Evolutionary conservation across 1,284 basidiomycete genomes (phyloP).

Genomic region (Cystobasidium pallidum): DNA sequence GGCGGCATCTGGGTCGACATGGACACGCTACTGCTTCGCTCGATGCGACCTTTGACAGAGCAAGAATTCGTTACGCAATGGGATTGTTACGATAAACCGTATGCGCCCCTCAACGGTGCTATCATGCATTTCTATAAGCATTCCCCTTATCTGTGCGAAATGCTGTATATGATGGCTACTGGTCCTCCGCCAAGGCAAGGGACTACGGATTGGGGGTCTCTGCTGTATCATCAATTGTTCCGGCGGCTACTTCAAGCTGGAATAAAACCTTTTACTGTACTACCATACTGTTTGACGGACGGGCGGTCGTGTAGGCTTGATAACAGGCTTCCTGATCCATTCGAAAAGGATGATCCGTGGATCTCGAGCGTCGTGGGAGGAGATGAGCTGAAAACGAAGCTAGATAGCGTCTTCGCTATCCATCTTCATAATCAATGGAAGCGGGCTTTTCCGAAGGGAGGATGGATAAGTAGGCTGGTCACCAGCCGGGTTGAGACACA

Average conservation of each 20-base stretch:
- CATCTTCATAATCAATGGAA: slow-evolving; percentile 94
- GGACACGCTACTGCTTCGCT: slow-evolving; percentile 84
- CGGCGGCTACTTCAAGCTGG: slow-evolving; percentile 72
- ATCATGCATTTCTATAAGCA: slow-evolving; percentile 84
- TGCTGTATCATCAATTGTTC: slow-evolving; percentile 84
- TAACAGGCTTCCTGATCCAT: slow-evolving; percentile 87
- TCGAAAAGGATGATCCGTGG: slow-evolving; percentile 64
- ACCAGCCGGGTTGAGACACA: slow-evolving; percentile 17
- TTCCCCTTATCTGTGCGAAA: slow-evolving; percentile 92
- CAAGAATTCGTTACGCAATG: slow-evolving; percentile 89
- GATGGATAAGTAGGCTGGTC: slow-evolving; percentile 75
- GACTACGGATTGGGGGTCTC: slow-evolving; percentile 87
- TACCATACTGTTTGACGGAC: slow-evolving; percentile 91
- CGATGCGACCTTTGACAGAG: slow-evolving; percentile 78
- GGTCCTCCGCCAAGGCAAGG: slow-evolving; percentile 67
- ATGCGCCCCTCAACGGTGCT: slow-evolving; percentile 84
- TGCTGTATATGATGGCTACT: slow-evolving; percentile 82
- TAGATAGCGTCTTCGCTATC: slow-evolving; percentile 77
- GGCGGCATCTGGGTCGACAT: slow-evolving; percentile 95
- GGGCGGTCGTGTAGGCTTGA: slow-evolving; percentile 84
- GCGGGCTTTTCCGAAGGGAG: slow-evolving; percentile 71
- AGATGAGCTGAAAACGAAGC: slow-evolving; percentile 66
- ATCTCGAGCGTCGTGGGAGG: slow-evolving; percentile 59
- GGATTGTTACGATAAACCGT: slow-evolving; percentile 93
- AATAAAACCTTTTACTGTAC: slow-evolving; percentile 80